phyloP scores from a whole-genome alignment of 306 rosid species.

The Ceratonia siliqua region DNA sequence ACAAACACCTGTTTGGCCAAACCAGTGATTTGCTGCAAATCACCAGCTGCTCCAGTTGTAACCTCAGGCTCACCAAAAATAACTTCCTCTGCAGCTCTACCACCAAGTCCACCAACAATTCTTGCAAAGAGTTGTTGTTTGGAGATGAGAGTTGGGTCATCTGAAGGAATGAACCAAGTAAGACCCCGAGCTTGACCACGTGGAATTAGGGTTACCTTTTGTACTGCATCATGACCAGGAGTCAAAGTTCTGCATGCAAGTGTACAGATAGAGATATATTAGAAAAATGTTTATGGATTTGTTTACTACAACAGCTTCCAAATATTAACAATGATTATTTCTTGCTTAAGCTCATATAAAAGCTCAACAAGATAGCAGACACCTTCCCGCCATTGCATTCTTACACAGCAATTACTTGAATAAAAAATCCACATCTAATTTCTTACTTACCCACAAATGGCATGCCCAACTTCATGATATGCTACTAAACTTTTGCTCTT shows the following conservation, averaged over 20 bases:
- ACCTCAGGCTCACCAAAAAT: conserved; percentile 97
- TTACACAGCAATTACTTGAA: not conserved
- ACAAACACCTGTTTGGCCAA: conserved; percentile 87
- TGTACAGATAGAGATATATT: conserved; percentile 27
- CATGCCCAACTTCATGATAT: conserved; percentile 98
- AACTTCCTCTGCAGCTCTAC: conserved; percentile 97
- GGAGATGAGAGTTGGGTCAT: conserved; percentile 93
- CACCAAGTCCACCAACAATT: conserved; percentile 97
- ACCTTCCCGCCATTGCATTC: not conserved
- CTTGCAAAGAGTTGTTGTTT: conserved; percentile 98
- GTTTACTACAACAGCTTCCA: conserved; percentile 8
- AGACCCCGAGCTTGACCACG: conserved; percentile 99
- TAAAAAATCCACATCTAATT: conserved; percentile 15
- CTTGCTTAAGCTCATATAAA: not conserved
- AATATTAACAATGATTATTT: conserved; percentile 2
- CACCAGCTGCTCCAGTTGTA: conserved; percentile 99
- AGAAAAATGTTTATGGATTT: conserved; percentile 23
- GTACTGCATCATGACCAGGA: conserved; percentile 96
- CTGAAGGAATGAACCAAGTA: conserved; percentile 95
- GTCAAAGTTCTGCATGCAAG: conserved; percentile 78
- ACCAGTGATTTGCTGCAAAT: conserved; percentile 90
- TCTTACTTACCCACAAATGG: conserved; percentile 85
- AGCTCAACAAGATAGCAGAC: not conserved
- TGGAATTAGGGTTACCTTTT: conserved; percentile 89
- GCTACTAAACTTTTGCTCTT: conserved; percentile 97